phyloP scores from a whole-genome alignment of 1,284 basidiomycete species.

The Porodaedalea pini region DNA sequence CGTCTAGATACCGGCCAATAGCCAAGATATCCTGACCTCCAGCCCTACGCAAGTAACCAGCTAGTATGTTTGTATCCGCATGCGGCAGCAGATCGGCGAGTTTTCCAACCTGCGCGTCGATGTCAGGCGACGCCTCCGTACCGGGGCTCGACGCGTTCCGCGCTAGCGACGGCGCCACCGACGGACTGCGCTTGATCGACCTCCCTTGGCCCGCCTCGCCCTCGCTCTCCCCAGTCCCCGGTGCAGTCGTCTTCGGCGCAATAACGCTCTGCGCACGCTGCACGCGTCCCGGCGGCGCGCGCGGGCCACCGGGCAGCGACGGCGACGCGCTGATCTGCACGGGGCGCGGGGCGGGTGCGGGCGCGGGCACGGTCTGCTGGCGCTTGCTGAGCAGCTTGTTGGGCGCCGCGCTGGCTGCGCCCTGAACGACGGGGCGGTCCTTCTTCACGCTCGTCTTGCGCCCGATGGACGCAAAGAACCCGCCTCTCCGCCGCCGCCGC shows the following conservation, averaged over 20 bases:
- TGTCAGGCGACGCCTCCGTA: slow-evolving; percentile 42
- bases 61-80: slow-evolving; percentile 65
- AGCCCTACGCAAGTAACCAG: slow-evolving; percentile 67
- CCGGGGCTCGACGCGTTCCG: slow-evolving; percentile 1
- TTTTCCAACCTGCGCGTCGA: slow-evolving; percentile 64
- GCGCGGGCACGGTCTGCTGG: slow-evolving; percentile 35
- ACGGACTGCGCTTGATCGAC: slow-evolving; percentile 17
- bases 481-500: slow-evolving; percentile 27
- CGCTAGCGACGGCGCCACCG: slow-evolving; percentile 11
- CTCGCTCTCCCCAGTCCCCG: slow-evolving; percentile 26
- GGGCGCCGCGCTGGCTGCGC: slow-evolving; percentile 28
- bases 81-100: slow-evolving; percentile 74
- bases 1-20: slow-evolving; percentile 84
- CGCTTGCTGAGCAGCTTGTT: slow-evolving; percentile 41
- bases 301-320: slow-evolving; percentile 69
- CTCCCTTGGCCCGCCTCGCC: slow-evolving; percentile 2
- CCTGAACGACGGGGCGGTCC: slow-evolving; percentile 28
- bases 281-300: slow-evolving; percentile 61
- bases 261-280: slow-evolving; percentile 66
- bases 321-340: slow-evolving; percentile 43
- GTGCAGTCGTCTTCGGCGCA: slow-evolving; percentile 34
- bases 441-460: slow-evolving; percentile 60
- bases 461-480: slow-evolving; percentile 73
- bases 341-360: slow-evolving; percentile 31
- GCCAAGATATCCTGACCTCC: slow-evolving; percentile 76